Base-by-base conservation (phyloP, 192 early-diverging fungal genomes). In the Rhizophagus clarus region DNA sequence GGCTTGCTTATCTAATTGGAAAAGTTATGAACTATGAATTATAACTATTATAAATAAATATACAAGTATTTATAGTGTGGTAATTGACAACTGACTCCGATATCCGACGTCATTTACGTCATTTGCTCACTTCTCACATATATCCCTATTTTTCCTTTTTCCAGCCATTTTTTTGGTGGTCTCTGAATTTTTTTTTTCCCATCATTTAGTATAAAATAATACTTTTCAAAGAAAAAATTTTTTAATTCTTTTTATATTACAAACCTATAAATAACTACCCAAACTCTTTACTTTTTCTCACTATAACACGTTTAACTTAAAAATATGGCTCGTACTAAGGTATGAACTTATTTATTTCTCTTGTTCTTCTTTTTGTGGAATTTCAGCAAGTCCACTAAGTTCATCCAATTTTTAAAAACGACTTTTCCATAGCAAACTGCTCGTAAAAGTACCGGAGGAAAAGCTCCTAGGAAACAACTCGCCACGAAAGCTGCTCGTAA, bases 401-500 rank as follows among this genome's bases (percentile, higher is more conserved):
- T 9, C 45, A 31, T 42, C 66, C 17, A 34, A 26, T n/a, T 63
- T 47, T 26, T 14, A 14, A 67, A 67, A n/a, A 22, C 51, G 4
- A 28, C 14, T 15, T 66, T 42, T 77, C 26, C 34, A 67, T 78
- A 78, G 76, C 76, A 78, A 78, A 78, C 76, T 24, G 76, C 76
- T 20, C 76, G 76, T 49, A 78, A 78, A 49, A 78, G 76, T 78
- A 78, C 76, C 20, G 76, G 96, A 83, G 96, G 96, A 79, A 98
- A 97, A 88, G 96, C 96, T 26, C 97, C 97, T 72, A 95, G 97
- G 83, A 99, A 97, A 89, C 96, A 96, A 88, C 91, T 95, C 72
- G 95, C 96, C 73, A 95, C 96, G 88, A 96, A 96, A 94, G 96
- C 95, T 60, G 97, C 98, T 28, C 96, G 97, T 89, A 99, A 98